These are phyloP conservation scores for Pseudopithomyces maydicus DNA, from an alignment of 2,329 filamentous ascomycete genomes.

Conservation along the genomic window DNA sequence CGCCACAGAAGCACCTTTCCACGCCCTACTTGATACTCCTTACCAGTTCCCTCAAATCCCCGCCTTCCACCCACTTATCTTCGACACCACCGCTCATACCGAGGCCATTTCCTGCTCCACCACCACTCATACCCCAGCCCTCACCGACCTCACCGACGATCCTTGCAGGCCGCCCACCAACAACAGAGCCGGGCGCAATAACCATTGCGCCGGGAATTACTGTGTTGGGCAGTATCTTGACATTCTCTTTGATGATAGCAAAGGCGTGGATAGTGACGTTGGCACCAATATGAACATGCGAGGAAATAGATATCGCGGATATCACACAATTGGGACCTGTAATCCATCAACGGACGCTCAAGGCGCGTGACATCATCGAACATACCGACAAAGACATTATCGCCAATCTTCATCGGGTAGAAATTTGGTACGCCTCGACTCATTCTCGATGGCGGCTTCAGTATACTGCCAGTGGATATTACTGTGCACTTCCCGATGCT, in stretches of 20 bases:
- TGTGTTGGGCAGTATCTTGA: conserved; percentile 81
- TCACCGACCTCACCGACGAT: conserved; percentile 56
- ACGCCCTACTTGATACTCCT: conserved; percentile 48
- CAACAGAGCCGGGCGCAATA: conserved; percentile 87
- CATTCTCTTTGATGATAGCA: conserved; percentile 91
- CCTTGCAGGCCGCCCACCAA: conserved; percentile 64
- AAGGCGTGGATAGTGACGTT: conserved; percentile 82
- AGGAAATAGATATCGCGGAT: conserved; percentile 81
- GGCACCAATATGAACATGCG: conserved; percentile 82
- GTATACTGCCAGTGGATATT: conserved; percentile 75
- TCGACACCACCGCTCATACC: conserved; percentile 47
- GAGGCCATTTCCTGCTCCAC: conserved; percentile 35
- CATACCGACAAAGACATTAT: conserved; percentile 89
- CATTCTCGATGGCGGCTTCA: conserved; percentile 82
- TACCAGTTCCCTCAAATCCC: conserved; percentile 55
- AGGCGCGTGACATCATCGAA: conserved; percentile 29
- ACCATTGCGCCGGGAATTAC: conserved; percentile 89
- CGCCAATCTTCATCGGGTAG: conserved; percentile 89
- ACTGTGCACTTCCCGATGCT: conserved; percentile 92
- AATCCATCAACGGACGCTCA: neutral
- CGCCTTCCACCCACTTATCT: conserved; percentile 56
- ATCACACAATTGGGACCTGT: conserved; percentile 65
- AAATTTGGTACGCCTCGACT: conserved; percentile 78
- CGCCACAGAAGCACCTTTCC: no score
- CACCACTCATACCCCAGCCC: conserved; percentile 54